phyloP scores from a whole-genome alignment of 1,284 basidiomycete genomes.

The Takashimella tepidaria region DNA sequence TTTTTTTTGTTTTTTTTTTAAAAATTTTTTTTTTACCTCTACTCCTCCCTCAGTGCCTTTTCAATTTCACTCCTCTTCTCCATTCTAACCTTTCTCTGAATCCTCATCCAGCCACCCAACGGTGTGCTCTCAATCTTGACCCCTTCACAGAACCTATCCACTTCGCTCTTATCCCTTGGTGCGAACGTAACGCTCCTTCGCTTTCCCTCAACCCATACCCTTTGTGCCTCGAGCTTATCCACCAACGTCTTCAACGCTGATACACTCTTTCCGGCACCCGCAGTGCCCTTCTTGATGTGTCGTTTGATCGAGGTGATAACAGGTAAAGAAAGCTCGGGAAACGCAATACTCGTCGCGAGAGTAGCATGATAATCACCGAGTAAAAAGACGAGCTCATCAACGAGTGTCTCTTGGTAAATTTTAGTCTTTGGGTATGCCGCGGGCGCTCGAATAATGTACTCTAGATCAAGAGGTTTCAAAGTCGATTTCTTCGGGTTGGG shows the following conservation, averaged over 20 bases:
- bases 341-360: constrained; percentile 70
- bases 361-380: constrained; percentile 70
- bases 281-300: constrained; percentile 57
- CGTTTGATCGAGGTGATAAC: constrained; percentile 66
- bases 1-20: too few relatives aligned
- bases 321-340: constrained; percentile 90
- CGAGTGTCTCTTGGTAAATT: constrained; percentile 75
- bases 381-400: constrained; percentile 74
- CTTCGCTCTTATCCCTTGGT: constrained; percentile 60
- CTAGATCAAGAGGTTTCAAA: constrained; percentile 81
- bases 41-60: constrained; percentile 36
- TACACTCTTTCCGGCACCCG: constrained; percentile 50
- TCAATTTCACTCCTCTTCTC: constrained; percentile 63
- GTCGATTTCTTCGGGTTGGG: constrained; percentile 80
- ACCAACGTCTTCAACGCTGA: constrained; percentile 63
- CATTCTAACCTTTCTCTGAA: constrained; percentile 74
- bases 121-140: constrained; percentile 66
- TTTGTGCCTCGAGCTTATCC: constrained; percentile 77
- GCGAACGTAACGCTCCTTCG: constrained; percentile 66
- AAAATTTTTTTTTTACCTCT: constrained; percentile 2
- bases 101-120: constrained; percentile 69
- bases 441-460: constrained; percentile 79
- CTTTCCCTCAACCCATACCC: constrained; percentile 66
- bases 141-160: constrained; percentile 65
- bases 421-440: constrained; percentile 84